Evolutionary conservation across 2,329 filamentous ascomycete species (phyloP).

Genomic region (Paraphaeosphaeria sporulosa): DNA sequence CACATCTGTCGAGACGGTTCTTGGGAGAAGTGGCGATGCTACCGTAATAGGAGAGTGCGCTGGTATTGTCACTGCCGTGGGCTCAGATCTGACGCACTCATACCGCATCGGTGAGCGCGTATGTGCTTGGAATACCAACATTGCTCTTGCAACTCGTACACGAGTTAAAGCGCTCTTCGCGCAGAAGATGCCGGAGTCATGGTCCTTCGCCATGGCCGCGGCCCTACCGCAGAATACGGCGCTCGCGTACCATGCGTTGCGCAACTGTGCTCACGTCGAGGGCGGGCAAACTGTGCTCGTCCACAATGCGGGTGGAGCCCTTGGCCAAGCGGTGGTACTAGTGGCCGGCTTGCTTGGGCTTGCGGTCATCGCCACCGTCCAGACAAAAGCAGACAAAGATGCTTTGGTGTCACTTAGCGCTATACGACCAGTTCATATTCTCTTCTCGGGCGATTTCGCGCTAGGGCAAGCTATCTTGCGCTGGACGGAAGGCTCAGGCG

Average conservation of each 20-base stretch:
- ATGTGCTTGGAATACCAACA: neutral
- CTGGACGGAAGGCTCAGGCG: neutral
- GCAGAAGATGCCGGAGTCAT: neutral
- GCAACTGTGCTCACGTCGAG: neutral
- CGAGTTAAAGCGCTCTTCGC: neutral
- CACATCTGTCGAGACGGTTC: neutral
- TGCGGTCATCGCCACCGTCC: neutral
- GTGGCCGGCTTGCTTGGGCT: neutral
- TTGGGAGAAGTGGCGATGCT: neutral
- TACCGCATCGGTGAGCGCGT: neutral
- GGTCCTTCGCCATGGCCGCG: neutral
- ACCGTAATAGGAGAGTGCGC: neutral
- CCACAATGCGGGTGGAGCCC: neutral
- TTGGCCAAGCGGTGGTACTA: neutral
- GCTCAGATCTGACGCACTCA: neutral
- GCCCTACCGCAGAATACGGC: neutral
- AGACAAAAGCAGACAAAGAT: neutral
- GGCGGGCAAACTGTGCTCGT: neutral
- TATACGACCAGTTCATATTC: neutral
- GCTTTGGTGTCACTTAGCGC: neutral
- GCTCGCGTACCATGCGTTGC: neutral
- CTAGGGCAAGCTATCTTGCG: neutral
- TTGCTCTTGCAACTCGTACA: neutral
- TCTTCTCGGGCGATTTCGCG: neutral
- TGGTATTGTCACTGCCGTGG: neutral